Evolutionary conservation across 495 filamentous ascomycete species (phyloP), one percentile per base, ranked within the genome.

Genomic region (Podospora pseudoanserina): DNA sequence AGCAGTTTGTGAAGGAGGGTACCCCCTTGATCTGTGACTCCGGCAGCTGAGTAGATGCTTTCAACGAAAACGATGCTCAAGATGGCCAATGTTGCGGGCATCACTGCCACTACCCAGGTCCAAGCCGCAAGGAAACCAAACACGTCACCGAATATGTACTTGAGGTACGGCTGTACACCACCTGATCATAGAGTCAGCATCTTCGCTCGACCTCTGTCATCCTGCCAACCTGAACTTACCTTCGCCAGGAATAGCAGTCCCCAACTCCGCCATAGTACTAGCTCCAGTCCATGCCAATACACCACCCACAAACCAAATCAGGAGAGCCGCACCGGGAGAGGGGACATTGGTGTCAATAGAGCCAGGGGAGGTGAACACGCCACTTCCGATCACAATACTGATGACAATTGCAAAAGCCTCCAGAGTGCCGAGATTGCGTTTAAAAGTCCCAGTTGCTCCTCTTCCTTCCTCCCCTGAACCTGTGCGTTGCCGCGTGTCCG

Each of bases 41-140:
- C 82, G 0, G 74, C 70, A 4, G 82, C 79, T 19, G 83, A 83
- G 76, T 80, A 84, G 26, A 86, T 81, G 70, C 75, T 82, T 77
- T 88, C 86, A 4, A 85, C 76, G 63, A 88, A 87, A n/a, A 87
- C 81, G 64, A 88, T 85, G 73, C 81, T 82, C 9, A 87, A 76
- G 26, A 87, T 87, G 5, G 86, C 86, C 39, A 87, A 75, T 0
- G 86, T 84, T 0, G 84, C 81, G 2, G 86, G 86, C 82, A 85
- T 87, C 15, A 86, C 81, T 16, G 82, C 84, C 1, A 85, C 81
- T 59, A 87, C 81, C 86, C 85, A 87, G 0, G 81, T 85, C 86
- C 86, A 88, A 0, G 84, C 84, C 0, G 81, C 80, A 16, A 87
- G 67, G 69, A 86, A 87, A 20, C 82, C 86, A 69, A 84, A 79